Base-by-base conservation (phyloP, 148 eudicot species). In the Amaranthus cruentus region DNA sequence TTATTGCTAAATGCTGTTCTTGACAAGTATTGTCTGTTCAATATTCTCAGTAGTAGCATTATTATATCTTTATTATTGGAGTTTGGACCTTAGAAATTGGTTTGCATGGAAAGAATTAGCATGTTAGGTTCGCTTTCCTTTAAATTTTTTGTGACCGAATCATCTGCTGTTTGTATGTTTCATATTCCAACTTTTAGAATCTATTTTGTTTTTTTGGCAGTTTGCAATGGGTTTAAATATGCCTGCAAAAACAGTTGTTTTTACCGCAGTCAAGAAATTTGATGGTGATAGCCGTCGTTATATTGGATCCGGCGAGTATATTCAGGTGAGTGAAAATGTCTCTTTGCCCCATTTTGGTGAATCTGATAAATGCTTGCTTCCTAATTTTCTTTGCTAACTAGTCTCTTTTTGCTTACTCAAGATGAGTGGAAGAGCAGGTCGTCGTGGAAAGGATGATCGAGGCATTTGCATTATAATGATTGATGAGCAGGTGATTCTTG, bases 381-480 rank as follows among this genome's bases (percentile, higher is more conserved):
- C 38, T 78, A 47, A 52, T 70, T 65, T 77, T 6, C 70, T 14
- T 59, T 18, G 64, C 75, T 73, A 21, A 60, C 49, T 5, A 13
- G 43, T 51, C 28, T 50, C 47, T 63, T 47, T 69, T 61, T 62
- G 49, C 61, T n/a, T 38, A 76, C 55, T 59, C 50, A 60, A 95
- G 99, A 95, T 95, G 99, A 95, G 99, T 86, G 99, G 99, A 69
- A 86, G 97, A 88, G 99, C 99, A 62, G 99, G 99, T 21, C 99
- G 99, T 73, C 96, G 99, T 70, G 99, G 99, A 75, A 95, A 92
- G 87, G 99, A 95, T 90, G 97, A 91, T 74, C 89, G 97, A 44
- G 99, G 99, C 73, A 90, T 95, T 66, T 92, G 97, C 82, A 95
- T 92, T 73, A 95, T 95, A 77, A 95, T 95, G 99, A 81, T 95